Evolutionary conservation across 164 flowering plant species (phyloP).

Genomic region (Magnolia changhungtana): DNA sequence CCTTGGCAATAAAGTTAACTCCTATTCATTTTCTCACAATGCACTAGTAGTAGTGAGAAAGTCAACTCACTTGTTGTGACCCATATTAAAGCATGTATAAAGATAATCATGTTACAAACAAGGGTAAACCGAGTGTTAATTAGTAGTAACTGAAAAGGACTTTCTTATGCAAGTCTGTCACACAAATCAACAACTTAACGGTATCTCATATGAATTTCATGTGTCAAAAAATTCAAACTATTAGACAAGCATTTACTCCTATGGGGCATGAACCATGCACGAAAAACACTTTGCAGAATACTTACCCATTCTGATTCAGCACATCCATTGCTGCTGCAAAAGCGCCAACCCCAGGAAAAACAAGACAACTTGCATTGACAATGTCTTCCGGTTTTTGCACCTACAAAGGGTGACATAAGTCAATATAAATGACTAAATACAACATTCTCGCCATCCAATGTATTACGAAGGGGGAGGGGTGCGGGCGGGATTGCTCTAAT

Average conservation of each 20-base stretch:
- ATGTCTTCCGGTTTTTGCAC: constrained; percentile 86
- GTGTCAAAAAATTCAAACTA: background rate
- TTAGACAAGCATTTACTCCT: background rate
- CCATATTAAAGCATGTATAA: no score
- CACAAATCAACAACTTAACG: background rate
- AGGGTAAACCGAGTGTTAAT: no score
- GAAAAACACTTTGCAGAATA: background rate
- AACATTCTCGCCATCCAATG: background rate
- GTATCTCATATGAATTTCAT: background rate
- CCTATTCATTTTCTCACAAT: background rate
- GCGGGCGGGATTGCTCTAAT: no score
- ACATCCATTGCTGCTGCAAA: constrained; percentile 93
- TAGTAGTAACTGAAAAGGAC: no score
- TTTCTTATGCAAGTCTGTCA: background rate
- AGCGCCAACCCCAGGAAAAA: constrained; percentile 98
- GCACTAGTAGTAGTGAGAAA: no score
- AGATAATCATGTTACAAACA: no score
- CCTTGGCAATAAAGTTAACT: background rate
- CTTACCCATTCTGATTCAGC: constrained; percentile 64
- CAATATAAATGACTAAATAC: background rate
- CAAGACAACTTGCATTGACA: constrained; percentile 69
- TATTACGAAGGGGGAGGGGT: no score
- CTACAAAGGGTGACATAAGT: constrained; percentile 26
- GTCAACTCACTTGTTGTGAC: no score
- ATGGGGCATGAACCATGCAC: background rate